These are phyloP conservation scores for Mycosphaerella arachidis DNA, from an alignment of 2,329 filamentous ascomycete species.

Conservation along the genomic window DNA sequence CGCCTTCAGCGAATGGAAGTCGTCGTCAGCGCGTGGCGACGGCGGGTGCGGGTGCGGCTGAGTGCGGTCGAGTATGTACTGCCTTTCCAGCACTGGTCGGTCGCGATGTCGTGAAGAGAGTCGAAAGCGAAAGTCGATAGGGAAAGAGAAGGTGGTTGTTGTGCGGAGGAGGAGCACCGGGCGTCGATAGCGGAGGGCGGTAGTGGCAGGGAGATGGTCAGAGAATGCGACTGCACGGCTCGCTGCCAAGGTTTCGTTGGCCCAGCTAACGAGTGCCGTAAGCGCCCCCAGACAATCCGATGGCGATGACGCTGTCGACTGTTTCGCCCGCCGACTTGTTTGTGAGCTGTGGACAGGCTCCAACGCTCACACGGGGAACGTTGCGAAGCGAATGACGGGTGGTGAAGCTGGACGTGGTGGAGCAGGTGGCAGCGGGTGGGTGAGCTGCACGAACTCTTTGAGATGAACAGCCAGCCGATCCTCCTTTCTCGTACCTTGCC, in stretches of 20 bases:
- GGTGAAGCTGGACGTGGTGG: background rate
- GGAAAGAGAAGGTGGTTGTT: constrained; percentile 5
- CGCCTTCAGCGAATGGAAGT: constrained; percentile 16
- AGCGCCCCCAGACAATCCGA: too few relatives aligned
- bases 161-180: background rate
- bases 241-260: background rate
- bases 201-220: constrained; percentile 1
- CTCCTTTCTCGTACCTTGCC: background rate
- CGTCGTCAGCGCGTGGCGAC: constrained; percentile 13
- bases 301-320: background rate
- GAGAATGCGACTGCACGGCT: background rate
- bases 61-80: constrained; percentile 1
- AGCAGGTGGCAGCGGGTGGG: background rate
- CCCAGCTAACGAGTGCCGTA: background rate
- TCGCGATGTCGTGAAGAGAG: background rate
- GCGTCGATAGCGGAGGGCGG: background rate
- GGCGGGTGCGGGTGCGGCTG: background rate
- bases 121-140: background rate
- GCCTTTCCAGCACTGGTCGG: background rate
- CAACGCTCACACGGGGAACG: background rate
- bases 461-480: background rate
- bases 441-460: background rate
- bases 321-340: background rate
- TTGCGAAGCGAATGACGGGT: background rate
- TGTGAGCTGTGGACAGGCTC: background rate